Evolutionary conservation across 306 rosid species (phyloP), one percentile per base, ranked within the genome.

Genomic region (Glycine latifolia): DNA sequence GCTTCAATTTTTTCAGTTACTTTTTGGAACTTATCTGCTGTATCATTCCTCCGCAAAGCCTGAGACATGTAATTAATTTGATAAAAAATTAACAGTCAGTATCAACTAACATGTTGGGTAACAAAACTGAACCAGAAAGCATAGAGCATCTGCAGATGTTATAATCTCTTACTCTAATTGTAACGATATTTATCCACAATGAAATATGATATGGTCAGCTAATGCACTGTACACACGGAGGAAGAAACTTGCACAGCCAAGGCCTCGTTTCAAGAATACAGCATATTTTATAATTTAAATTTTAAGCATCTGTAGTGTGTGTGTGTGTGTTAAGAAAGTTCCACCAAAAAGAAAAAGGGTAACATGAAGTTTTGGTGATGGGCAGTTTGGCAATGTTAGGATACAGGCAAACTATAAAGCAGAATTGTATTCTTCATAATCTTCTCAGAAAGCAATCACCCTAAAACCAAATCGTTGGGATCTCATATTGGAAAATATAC

Each of bases 1-100:
- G 84, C 92, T 85, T 92, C 99, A 79, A 93, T 89, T 84, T 88
- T 85, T 69, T 83, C 90, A 0, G 93, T 92, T 81, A 87, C 39
- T 41, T 81, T 73, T 71, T 80, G 94, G 85, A 96, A 93, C 83
- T 89, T 84, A 54, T 63, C 87, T 33, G 83, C 82, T 35, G 76
- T 79, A 70, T 88, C 90, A 61, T 87, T 95, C 81, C 86, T 83
- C 67, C 4, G 77, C 84, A 89, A 82, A 79, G 97, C 99, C 99
- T 96, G 75, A 41, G 6, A 78, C 31, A 47, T 75, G 70, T 52
- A 70, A 69, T 14, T 61, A 48, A 59, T 59, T 77, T 62, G 74
- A 49, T 69, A 14, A 82, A 82, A 60, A 67, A 54, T 8, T 8
- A 66, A 71, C 63, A 41, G 31, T 81, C 75, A 60, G 53, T 20